Evolutionary conservation across 257 asterid genomes (phyloP).

Genomic region (Jasminum sambac): DNA sequence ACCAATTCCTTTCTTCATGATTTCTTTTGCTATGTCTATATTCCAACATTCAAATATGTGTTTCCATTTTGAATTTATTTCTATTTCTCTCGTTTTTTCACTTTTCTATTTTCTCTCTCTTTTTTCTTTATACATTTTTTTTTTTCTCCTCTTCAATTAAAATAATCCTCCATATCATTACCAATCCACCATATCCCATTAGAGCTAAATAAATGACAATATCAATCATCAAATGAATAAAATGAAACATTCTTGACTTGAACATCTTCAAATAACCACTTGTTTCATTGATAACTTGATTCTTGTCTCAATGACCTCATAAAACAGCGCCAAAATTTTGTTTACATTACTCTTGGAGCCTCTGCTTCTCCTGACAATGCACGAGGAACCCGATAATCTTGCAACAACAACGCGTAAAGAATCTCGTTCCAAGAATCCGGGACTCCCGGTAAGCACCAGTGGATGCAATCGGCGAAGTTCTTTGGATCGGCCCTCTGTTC

Average conservation of each 20-base stretch:
- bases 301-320: not conserved
- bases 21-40: too few relatives aligned
- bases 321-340: not conserved
- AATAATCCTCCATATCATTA: too few relatives aligned
- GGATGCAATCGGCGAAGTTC: slow-evolving; percentile 83
- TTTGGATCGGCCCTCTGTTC: slow-evolving; percentile 72
- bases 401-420: slow-evolving; percentile 62
- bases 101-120: too few relatives aligned
- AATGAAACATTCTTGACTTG: not conserved
- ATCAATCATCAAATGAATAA: not conserved
- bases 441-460: slow-evolving; percentile 97
- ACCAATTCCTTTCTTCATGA: too few relatives aligned
- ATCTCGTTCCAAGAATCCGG: slow-evolving; percentile 90
- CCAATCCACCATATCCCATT: too few relatives aligned
- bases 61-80: too few relatives aligned
- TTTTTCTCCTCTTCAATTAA: too few relatives aligned
- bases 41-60: too few relatives aligned
- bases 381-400: slow-evolving; percentile 50
- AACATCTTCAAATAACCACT: not conserved
- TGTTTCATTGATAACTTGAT: not conserved
- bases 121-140: too few relatives aligned
- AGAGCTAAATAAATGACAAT: not conserved
- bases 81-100: too few relatives aligned
- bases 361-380: not conserved
- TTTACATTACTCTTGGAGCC: not conserved